Percentiles rank a stretch among this genome's conserved stretches.
Evolutionary conservation across 176 grass and related monocot genomes (phyloP).

Genomic region (Bothriochloa decipiens): DNA sequence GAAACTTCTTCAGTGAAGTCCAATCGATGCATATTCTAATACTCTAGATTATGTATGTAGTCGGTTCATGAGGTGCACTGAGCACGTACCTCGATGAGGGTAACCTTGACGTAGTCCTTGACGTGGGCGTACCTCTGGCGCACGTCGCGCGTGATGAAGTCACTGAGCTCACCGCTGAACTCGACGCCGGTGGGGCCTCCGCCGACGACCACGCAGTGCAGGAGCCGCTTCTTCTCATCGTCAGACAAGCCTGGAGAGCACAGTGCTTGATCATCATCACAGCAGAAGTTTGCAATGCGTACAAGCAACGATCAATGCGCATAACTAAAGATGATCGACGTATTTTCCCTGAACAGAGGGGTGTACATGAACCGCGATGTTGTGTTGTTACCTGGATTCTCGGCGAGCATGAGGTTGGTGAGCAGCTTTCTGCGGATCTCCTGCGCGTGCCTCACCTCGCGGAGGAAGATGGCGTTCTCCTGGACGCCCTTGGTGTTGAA

Average conservation of each 20-base stretch:
- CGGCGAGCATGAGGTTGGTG: conserved; percentile 91
- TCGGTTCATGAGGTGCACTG: background rate
- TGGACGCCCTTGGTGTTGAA: conserved; percentile 90
- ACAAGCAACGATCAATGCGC: background rate
- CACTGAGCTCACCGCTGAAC: conserved; percentile 95
- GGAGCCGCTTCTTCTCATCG: conserved; percentile 71
- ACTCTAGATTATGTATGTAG: too few relatives aligned
- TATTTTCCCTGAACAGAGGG: background rate
- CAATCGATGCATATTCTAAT: too few relatives aligned
- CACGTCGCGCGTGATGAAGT: conserved; percentile 88
- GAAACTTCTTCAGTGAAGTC: background rate
- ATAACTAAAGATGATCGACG: background rate
- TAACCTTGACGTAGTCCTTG: conserved; percentile 89
- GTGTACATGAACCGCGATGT: background rate
- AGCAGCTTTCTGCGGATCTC: conserved; percentile 87
- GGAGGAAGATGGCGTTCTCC: conserved; percentile 87
- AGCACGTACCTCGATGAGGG: conserved; percentile 80
- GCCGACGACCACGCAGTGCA: conserved; percentile 89
- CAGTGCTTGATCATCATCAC: background rate
- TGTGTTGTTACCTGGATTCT: conserved; percentile 65
- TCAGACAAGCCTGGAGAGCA: conserved; percentile 54
- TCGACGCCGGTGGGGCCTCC: conserved; percentile 94
- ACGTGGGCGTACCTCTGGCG: conserved; percentile 75
- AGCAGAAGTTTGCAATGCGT: background rate
- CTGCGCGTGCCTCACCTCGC: conserved; percentile 90